These are phyloP conservation scores for Fraxinus excelsior DNA, from an alignment of 257 asterid species.

Conservation along the genomic window DNA sequence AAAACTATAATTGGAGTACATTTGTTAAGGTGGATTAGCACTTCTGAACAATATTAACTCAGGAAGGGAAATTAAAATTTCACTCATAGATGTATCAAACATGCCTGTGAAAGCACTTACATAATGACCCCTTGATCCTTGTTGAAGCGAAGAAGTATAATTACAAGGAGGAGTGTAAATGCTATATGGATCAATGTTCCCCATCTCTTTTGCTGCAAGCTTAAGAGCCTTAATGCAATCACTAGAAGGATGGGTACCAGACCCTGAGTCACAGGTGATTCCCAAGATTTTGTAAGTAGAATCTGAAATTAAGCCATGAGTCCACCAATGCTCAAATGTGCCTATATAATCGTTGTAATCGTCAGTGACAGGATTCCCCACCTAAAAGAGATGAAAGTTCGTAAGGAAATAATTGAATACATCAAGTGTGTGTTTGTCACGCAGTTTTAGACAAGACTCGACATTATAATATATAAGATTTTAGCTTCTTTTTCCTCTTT, in stretches of 20 bases:
- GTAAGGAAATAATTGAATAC: slow-evolving; percentile 5
- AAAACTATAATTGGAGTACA: too few species aligned
- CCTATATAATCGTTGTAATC: slow-evolving; percentile 82
- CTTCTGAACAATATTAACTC: too few species aligned
- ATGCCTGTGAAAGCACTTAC: slow-evolving; percentile 47
- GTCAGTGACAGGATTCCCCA: slow-evolving; percentile 96
- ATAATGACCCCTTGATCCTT: slow-evolving; percentile 64
- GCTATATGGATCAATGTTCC: slow-evolving; percentile 88
- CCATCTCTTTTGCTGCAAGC: slow-evolving; percentile 64
- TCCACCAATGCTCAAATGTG: slow-evolving; percentile 99
- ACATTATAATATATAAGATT: too few species aligned
- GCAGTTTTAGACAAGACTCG: background rate
- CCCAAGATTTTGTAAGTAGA: slow-evolving; percentile 69
- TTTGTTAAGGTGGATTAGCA: too few species aligned
- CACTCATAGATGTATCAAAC: too few species aligned
- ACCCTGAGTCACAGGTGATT: slow-evolving; percentile 59
- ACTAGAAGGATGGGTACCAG: slow-evolving; percentile 75
- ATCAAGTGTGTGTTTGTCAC: background rate
- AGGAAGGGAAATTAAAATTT: background rate
- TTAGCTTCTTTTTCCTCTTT: background rate
- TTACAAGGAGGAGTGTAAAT: slow-evolving; percentile 82
- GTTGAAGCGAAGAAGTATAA: slow-evolving; percentile 49
- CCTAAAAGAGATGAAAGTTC: slow-evolving; percentile 46
- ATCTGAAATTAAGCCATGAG: slow-evolving; percentile 91
- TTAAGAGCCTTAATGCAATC: slow-evolving; percentile 60